Base-by-base conservation (phyloP, 257 asterid species). In the Salvia rosmarinus region DNA sequence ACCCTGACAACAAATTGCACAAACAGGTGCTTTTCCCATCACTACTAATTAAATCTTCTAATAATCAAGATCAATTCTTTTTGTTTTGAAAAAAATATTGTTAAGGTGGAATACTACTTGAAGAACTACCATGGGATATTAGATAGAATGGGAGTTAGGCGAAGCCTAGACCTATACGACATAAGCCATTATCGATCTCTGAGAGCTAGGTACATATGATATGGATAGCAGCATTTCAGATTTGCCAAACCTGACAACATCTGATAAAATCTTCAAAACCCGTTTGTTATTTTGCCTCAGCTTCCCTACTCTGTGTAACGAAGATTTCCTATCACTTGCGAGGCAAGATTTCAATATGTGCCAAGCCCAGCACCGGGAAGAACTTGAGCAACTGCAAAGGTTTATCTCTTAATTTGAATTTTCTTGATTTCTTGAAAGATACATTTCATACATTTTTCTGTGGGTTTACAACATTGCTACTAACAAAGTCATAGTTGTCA, bases 381-480 rank as follows among this genome's bases (percentile, higher is more conserved):
- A 85, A 68, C 82, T 82, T 63, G 67, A 67, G 17, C 76, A 66
- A 21, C 80, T 82, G 13, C 82, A 82, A n/a, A 78, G 82, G 86
- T 82, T 71, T 35, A 3, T 20, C 17, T 25, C 30, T 25, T 1
- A 25, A 25, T 25, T 25, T 1, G 30, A n/a, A n/a, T n/a, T n/a
- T n/a, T n/a, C n/a, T n/a, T n/a, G n/a, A n/a, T n/a, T n/a, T n/a
- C n/a, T n/a, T n/a, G 30, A 25, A 25, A 25, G 3, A 25, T 25
- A 25, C 3, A 25, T 3, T 3, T 25, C 2, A 25, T 25, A 3
- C 30, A 25, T 25, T 25, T 3, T n/a, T n/a, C n/a, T n/a, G n/a
- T n/a, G n/a, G n/a, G n/a, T n/a, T n/a, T n/a, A n/a, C n/a, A n/a
- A n/a, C n/a, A n/a, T n/a, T n/a, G n/a, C n/a, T n/a, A n/a, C n/a